Conservation (phyloP, 257 asterid species). For the Solanum habrochaites region DNA sequence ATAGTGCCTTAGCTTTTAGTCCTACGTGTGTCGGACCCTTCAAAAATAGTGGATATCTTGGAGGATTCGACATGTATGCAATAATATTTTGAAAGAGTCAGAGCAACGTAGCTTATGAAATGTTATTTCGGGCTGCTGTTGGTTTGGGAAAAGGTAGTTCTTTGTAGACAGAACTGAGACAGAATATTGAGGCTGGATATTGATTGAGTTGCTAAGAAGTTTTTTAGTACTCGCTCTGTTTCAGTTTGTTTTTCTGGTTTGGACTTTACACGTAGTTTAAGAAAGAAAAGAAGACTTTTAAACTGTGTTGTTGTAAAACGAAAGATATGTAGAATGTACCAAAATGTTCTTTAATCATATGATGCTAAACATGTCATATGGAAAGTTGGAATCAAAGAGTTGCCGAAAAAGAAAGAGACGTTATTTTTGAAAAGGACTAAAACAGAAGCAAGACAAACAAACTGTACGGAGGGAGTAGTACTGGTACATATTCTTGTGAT, state of each 20-base stretch:
- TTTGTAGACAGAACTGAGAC: neutral
- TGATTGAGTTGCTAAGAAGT: neutral
- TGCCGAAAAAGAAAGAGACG: neutral
- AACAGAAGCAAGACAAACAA: neutral
- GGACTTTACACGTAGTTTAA: neutral
- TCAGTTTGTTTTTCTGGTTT: neutral
- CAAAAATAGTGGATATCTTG: neutral
- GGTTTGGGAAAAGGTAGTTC: neutral
- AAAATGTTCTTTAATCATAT: neutral
- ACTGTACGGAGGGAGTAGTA: neutral
- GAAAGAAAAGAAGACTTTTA: neutral
- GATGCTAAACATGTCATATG: neutral
- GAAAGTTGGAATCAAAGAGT: neutral
- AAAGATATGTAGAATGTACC: neutral
- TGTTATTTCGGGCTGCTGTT: neutral
- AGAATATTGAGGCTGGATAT: neutral
- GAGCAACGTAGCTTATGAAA: neutral
- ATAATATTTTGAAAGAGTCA: neutral
- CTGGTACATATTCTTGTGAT: neutral
- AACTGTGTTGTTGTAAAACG: no score
- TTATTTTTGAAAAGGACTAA: neutral
- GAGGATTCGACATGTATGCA: neutral
- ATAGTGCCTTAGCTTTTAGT: neutral
- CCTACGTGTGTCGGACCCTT: neutral
- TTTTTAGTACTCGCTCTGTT: fast-evolving